These are phyloP conservation scores for Eucalyptus paniculata DNA, from an alignment of 345 rosid genomes.

Conservation along the genomic window DNA sequence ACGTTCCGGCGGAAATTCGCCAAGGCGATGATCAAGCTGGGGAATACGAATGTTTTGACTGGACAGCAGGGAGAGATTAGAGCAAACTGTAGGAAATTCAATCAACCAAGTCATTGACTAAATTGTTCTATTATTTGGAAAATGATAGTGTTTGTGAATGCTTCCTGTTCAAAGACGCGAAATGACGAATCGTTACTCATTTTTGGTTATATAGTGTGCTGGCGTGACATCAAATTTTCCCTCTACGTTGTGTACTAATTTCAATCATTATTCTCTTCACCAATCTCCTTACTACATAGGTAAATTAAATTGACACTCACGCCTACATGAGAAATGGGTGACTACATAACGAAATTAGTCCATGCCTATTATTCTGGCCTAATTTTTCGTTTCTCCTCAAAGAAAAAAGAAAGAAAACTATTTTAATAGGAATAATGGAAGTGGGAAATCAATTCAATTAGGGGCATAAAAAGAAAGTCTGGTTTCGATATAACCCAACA, in stretches of 20 bases:
- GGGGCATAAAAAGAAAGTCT: neutral
- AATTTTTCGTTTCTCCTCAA: neutral
- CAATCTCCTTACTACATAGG: neutral
- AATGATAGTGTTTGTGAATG: neutral
- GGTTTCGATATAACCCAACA: neutral
- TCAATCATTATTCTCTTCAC: neutral
- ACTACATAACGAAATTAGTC: neutral
- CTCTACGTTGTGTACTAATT: neutral
- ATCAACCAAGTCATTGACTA: neutral
- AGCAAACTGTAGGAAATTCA: neutral
- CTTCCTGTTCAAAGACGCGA: neutral
- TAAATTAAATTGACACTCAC: neutral
- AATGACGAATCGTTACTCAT: neutral
- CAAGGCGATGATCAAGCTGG: constrained; percentile 2
- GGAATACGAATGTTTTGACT: neutral
- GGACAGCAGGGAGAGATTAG: constrained; percentile 4
- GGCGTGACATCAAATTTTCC: neutral
- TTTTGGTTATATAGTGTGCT: neutral
- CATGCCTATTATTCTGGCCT: neutral
- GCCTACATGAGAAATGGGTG: neutral
- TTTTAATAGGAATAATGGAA: neutral
- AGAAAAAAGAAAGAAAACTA: neutral
- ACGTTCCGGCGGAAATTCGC: neutral
- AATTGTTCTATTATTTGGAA: neutral
- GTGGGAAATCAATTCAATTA: neutral